Evolutionary conservation across 164 flowering plant species (phyloP).

Genomic region (Piper betle): DNA sequence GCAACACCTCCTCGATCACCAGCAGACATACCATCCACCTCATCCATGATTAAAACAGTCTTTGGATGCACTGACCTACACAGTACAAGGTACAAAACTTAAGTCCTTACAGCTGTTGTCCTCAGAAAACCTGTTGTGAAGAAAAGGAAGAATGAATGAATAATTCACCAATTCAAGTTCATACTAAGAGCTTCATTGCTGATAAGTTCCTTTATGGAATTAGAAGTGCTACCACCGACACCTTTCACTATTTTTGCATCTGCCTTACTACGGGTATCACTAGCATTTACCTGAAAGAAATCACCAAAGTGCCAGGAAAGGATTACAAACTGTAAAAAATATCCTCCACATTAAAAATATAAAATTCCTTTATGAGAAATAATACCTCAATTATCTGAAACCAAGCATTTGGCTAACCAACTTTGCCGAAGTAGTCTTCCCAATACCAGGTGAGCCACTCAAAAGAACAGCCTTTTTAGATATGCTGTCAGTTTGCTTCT

Average conservation of each 20-base stretch:
- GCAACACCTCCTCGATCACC: conserved; percentile 98
- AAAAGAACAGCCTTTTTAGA: conserved; percentile 77
- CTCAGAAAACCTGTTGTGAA: neutral
- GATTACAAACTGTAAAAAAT: neutral
- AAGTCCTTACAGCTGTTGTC: neutral
- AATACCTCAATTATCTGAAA: conserved; percentile 67
- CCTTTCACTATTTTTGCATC: conserved; percentile 73
- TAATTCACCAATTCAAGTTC: conserved; percentile 52
- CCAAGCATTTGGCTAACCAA: conserved; percentile 91
- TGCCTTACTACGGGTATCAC: conserved; percentile 97
- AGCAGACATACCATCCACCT: conserved; percentile 99
- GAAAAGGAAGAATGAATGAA: neutral
- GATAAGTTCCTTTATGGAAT: conserved; percentile 90
- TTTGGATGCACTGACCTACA: conserved; percentile 59
- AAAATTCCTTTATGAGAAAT: neutral
- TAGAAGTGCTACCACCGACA: conserved; percentile 83
- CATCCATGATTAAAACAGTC: conserved; percentile 92
- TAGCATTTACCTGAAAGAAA: conserved; percentile 81
- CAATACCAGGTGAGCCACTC: conserved; percentile 95
- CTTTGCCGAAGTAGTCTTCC: conserved; percentile 92
- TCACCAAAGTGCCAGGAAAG: neutral
- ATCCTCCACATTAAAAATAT: neutral
- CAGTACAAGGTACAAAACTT: neutral
- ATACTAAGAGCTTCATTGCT: conserved; percentile 58
- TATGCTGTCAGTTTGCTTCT: conserved; percentile 53